Conservation (phyloP, 2,329 filamentous ascomycete genomes). For the Purpureocillium lavendulum region DNA sequence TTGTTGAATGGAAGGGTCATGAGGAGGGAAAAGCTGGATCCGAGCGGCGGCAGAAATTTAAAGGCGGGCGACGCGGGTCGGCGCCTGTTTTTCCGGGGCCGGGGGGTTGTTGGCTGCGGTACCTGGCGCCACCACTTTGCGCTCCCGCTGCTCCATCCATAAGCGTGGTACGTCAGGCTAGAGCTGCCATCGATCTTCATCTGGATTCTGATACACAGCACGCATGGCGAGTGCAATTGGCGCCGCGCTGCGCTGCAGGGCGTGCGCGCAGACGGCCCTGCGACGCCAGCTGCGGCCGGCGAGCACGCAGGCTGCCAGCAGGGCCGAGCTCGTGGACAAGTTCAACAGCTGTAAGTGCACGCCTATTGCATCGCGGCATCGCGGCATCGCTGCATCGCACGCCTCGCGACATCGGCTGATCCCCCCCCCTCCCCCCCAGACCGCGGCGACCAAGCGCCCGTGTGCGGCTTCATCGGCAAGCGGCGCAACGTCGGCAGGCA, state of each 20-base stretch:
- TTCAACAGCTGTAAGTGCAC: neutral
- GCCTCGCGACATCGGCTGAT: no score
- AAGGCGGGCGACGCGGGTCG: slow-evolving; percentile 18
- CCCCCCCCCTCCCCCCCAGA: no score
- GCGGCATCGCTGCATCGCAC: no score
- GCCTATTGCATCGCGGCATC: neutral
- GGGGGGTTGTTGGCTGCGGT: no score
- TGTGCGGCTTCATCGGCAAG: slow-evolving; percentile 60
- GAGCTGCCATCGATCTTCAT: no score
- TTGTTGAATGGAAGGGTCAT: slow-evolving; percentile 99
- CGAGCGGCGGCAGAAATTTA: slow-evolving; percentile 28
- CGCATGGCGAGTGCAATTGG: neutral
- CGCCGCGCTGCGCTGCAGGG: slow-evolving; percentile 10
- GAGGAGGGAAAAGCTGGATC: slow-evolving; percentile 44
- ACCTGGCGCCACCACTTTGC: no score
- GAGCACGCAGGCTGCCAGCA: neutral
- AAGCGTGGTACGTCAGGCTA: no score
- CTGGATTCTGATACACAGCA: no score
- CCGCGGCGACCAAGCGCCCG: slow-evolving; percentile 2
- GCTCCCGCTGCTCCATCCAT: no score
- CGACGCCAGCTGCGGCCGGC: neutral
- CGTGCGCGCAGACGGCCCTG: neutral
- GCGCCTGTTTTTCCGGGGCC: slow-evolving; percentile 14
- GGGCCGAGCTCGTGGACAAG: neutral
- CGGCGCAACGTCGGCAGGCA: slow-evolving; percentile 59